Conservation (phyloP, 306 rosid genomes). For the Delonix regia region DNA sequence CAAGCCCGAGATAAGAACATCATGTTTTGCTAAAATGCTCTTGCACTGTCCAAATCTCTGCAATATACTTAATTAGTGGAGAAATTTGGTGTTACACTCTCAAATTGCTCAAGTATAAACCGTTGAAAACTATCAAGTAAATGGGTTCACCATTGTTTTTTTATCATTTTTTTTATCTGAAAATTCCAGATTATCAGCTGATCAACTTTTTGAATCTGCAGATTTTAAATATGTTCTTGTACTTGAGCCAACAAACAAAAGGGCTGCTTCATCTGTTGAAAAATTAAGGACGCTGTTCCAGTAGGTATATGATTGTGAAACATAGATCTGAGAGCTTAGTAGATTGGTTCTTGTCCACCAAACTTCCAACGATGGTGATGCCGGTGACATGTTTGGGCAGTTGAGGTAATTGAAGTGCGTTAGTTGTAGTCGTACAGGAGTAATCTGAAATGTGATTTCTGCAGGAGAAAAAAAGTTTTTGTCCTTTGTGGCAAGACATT, state of each 20-base stretch:
- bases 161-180: conserved; percentile 12
- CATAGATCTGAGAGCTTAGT: conserved; percentile 28
- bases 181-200: conserved; percentile 8
- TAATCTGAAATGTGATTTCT: conserved; percentile 36
- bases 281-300: conserved; percentile 76
- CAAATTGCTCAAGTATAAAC: background rate
- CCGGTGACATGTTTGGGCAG: conserved; percentile 20
- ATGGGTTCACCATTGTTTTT: background rate
- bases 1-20: background rate
- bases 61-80: conserved; percentile 9
- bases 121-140: background rate
- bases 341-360: conserved; percentile 1
- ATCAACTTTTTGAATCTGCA: conserved; percentile 46
- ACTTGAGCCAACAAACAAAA: conserved; percentile 97
- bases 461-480: conserved; percentile 37
- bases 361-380: conserved; percentile 12
- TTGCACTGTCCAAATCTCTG: conserved; percentile 5
- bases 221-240: conserved; percentile 87
- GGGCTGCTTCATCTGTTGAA: conserved; percentile 82
- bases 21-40: background rate
- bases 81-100: background rate
- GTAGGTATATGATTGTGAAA: conserved; percentile 39
- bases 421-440: conserved; percentile 34
- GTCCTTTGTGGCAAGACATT: conserved; percentile 36
- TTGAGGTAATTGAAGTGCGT: conserved; percentile 26